Percentiles rank a stretch among this genome's conserved stretches.
Evolutionary conservation across 208 protist species (phyloP).

Genomic region (Herpetomonas tarakana): DNA sequence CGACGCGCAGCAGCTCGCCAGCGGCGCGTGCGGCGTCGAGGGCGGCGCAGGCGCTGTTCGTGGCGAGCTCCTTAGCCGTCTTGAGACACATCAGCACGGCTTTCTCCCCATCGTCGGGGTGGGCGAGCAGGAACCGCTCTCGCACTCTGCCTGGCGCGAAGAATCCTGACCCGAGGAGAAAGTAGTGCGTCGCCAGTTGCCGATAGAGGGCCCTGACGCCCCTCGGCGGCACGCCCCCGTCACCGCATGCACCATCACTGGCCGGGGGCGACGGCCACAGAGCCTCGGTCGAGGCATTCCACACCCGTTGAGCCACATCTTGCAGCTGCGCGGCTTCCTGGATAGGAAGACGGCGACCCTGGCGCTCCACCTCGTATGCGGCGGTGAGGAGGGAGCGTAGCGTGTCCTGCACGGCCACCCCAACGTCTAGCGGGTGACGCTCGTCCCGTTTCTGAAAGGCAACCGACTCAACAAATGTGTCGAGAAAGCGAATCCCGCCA

Average conservation of each 20-base stretch:
- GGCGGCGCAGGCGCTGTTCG: neutral
- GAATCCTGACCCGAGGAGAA: constrained; percentile 52
- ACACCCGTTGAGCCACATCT: constrained; percentile 32
- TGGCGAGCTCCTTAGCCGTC: constrained; percentile 38
- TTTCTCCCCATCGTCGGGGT: constrained; percentile 54
- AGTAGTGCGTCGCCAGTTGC: constrained; percentile 38
- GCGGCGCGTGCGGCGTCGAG: too few species aligned
- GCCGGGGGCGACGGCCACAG: constrained; percentile 16
- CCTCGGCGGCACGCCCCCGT: too few species aligned
- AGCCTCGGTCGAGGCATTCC: constrained; percentile 50
- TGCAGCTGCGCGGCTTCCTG: constrained; percentile 37
- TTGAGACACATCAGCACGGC: constrained; percentile 83
- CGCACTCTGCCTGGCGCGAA: constrained; percentile 36
- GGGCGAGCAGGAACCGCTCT: constrained; percentile 42
- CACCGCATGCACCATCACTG: too few species aligned
- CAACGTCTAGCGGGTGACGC: too few species aligned
- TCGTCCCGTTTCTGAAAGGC: too few species aligned
- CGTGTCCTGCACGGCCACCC: too few species aligned
- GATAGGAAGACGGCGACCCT: constrained; percentile 28
- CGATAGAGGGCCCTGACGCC: constrained; percentile 22
- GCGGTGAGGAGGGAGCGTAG: too few species aligned
- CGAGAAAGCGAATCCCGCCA: too few species aligned
- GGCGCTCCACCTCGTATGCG: neutral
- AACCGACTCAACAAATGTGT: too few species aligned
- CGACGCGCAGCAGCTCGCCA: too few species aligned